phyloP scores from a whole-genome alignment of 768 basidiomycete species.

The Boletus edulis region DNA sequence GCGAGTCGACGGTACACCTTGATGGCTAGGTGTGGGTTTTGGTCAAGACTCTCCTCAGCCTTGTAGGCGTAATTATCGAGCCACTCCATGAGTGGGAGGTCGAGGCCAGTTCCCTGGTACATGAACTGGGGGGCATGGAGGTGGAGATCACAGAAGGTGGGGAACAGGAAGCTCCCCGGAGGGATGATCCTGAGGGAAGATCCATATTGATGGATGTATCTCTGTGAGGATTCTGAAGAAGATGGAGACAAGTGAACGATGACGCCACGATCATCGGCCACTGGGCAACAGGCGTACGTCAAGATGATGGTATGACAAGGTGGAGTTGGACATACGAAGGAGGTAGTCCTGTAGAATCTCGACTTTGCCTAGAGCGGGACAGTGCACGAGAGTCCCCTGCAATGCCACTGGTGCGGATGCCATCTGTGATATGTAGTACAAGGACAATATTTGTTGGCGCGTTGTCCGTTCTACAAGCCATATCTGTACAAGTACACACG shows the following conservation, averaged over 20 bases:
- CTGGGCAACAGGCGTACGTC: constrained; percentile 19
- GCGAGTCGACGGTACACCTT: constrained; percentile 70
- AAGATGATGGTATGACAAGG: not conserved
- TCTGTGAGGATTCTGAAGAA: constrained; percentile 33
- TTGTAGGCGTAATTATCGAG: constrained; percentile 78
- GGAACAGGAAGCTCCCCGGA: constrained; percentile 64
- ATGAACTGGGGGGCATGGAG: constrained; percentile 88
- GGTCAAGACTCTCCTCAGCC: constrained; percentile 75
- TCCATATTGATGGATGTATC: constrained; percentile 25
- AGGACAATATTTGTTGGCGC: not conserved
- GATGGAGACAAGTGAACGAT: constrained; percentile 50
- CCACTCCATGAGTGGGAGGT: constrained; percentile 85
- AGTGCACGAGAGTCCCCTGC: constrained; percentile 58
- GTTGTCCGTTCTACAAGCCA: too few relatives aligned
- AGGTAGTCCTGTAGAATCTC: constrained; percentile 56
- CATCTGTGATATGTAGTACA: constrained; percentile 8
- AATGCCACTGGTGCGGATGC: constrained; percentile 22
- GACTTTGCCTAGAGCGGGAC: constrained; percentile 49
- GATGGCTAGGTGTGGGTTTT: constrained; percentile 54
- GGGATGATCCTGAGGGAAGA: constrained; percentile 37
- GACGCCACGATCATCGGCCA: constrained; percentile 39
- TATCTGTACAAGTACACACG: too few relatives aligned
- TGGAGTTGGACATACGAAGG: constrained; percentile 37
- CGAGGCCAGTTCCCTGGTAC: constrained; percentile 83
- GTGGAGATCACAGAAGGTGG: constrained; percentile 81